phyloP scores from a whole-genome alignment of 2,329 filamentous ascomycete genomes.

The Phialophora expanda region DNA sequence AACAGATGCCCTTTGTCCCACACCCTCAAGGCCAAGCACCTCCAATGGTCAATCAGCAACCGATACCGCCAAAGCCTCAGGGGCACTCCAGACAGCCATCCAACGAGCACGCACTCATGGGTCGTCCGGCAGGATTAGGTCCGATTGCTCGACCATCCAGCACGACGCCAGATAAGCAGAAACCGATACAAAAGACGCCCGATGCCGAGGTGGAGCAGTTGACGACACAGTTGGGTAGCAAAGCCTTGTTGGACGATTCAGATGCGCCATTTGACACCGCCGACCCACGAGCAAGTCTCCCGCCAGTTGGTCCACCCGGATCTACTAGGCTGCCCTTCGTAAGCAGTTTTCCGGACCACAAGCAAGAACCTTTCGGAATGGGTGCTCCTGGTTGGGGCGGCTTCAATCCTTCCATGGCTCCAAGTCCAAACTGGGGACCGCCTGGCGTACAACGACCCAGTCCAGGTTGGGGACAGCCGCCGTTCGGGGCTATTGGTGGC shows the following conservation, averaged over 20 bases:
- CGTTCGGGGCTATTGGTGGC: conserved; percentile 56
- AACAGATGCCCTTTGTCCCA: conserved; percentile 53
- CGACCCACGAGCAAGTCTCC: conserved; percentile 47
- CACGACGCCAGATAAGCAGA: conserved; percentile 60
- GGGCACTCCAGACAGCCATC: conserved; percentile 79
- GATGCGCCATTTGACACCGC: conserved; percentile 66
- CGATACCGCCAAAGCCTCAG: conserved; percentile 49
- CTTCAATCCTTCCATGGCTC: conserved; percentile 33
- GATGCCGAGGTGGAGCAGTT: conserved; percentile 71
- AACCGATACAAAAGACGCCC: conserved; percentile 48
- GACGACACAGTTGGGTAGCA: conserved; percentile 83
- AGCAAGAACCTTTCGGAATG: conserved; percentile 36
- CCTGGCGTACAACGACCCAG: conserved; percentile 26
- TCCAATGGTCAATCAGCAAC: conserved; percentile 44
- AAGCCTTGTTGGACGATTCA: conserved; percentile 77
- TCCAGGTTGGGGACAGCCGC: conserved; percentile 49
- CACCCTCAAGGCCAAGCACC: conserved; percentile 48
- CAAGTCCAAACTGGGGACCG: conserved; percentile 32
- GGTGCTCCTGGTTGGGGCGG: conserved; percentile 35
- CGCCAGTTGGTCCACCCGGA: conserved; percentile 57
- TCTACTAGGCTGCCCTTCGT: conserved; percentile 54
- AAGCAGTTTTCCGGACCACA: conserved; percentile 36
- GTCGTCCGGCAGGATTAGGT: conserved; percentile 65
- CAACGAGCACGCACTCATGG: conserved; percentile 72
- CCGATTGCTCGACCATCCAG: conserved; percentile 89